A percentile compares a stretch with the other conserved stretches of the same genome.
Conservation (phyloP, 1,284 basidiomycete species). For the Volvariella surrecta region DNA sequence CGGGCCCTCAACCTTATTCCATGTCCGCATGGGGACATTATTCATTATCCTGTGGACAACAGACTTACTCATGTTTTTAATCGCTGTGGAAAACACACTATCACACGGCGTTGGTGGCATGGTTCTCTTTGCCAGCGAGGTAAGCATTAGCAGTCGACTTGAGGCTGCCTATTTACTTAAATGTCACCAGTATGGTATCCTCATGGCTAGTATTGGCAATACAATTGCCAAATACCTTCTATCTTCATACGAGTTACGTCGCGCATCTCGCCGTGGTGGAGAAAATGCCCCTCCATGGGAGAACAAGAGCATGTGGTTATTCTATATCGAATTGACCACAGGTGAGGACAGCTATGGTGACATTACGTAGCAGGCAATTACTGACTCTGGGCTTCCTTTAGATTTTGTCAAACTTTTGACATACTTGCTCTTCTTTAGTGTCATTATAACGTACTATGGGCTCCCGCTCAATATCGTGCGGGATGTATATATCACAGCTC, state of each 20-base stretch:
- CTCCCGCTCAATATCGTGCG: conserved; percentile 94
- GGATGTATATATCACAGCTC: conserved; percentile 92
- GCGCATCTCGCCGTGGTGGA: conserved; percentile 68
- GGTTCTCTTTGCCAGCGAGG: conserved; percentile 94
- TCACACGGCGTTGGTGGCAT: conserved; percentile 79
- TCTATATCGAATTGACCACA: conserved; percentile 91
- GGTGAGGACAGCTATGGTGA: conserved; percentile 39
- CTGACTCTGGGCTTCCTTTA: conserved; percentile 20
- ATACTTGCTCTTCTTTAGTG: conserved; percentile 88
- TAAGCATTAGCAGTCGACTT: conserved; percentile 25
- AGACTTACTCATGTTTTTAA: conserved; percentile 67
- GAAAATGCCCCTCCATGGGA: conserved; percentile 93
- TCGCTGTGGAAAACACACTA: conserved; percentile 74
- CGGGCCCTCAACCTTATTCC: conserved; percentile 75
- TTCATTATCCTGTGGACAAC: conserved; percentile 64
- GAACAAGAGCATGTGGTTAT: conserved; percentile 94
- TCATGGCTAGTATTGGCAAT: conserved; percentile 76
- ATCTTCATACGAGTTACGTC: conserved; percentile 73
- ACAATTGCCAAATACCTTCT: conserved; percentile 83
- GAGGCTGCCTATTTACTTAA: conserved; percentile 11
- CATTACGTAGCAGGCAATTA: conserved; percentile 6
- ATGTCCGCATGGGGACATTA: conserved; percentile 72
- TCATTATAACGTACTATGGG: conserved; percentile 93
- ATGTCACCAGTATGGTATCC: conserved; percentile 71
- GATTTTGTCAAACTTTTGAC: conserved; percentile 92